Base-by-base conservation (phyloP, 2,329 filamentous ascomycete genomes). In the Pseudogymnoascus sp. region DNA sequence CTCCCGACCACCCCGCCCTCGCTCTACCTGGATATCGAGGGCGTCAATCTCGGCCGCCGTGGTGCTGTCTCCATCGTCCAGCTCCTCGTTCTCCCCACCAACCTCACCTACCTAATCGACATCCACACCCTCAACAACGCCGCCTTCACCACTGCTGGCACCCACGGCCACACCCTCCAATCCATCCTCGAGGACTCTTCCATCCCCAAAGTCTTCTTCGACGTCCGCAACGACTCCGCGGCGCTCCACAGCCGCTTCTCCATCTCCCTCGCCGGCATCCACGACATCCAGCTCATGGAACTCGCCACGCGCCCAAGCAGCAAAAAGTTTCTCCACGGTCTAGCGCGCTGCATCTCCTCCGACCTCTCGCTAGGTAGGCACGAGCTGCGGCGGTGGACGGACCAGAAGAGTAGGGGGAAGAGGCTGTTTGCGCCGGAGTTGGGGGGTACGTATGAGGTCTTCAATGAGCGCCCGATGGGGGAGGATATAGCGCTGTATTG, bases 231-330 rank as follows among this genome's bases (percentile, higher is more conserved):
- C 65, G 81, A 85, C 66, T 82, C 84, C 0, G 79, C 85, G 65
- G 82, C 83, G 0, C 70, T 87, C 0, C 82, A 74, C 67, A 68
- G 44, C 58, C 78, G 77, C 33, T 84, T 72, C 65, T 44, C 67
- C 0, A 73, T 86, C 64, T 25, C 62, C 0, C 66, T 86, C 0
- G 63, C 65, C 0, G 78, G 80, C 0, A 67, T 85, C 10, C 64
- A 78, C 2, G 82, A 86, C 65, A 61, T 86, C 0, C 82, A 87
- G 67, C 74, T 86, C 1, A 80, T 86, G 77, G 81, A 86, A 67
- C 67, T 79, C 3, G 81, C 77, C 0, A 68, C 69, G 0, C 70
- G 77, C 5, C 12, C 35, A n/a, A 0, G 13, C 13, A 13, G 38
- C 0, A 73, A 65, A 39, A 62, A 61, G 13, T 71, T 62, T 58